Evolutionary conservation across 1,284 basidiomycete species (phyloP).

Genomic region (Malassezia furfur): DNA sequence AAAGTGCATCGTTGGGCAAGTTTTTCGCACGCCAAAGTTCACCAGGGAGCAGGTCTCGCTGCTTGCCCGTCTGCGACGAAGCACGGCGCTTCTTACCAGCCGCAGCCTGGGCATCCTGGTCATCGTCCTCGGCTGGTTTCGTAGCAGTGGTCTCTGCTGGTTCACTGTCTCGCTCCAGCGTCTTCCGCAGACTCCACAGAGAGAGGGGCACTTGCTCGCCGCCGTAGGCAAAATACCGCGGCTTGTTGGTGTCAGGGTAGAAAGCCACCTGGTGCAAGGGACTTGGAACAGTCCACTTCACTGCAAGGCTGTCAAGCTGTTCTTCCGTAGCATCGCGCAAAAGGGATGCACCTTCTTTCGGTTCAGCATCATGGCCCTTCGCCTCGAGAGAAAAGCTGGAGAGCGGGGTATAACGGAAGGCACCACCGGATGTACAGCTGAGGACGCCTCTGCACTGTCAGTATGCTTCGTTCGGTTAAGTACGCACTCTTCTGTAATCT

Average conservation of each 20-base stretch:
- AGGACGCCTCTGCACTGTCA: slow-evolving; percentile 2
- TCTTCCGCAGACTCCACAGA: slow-evolving; percentile 3
- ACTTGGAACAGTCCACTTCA: slow-evolving; percentile 7
- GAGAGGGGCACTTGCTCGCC: slow-evolving; percentile 16
- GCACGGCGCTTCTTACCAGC: slow-evolving; percentile 5
- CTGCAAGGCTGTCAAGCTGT: not conserved
- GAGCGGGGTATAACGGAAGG: slow-evolving; percentile 9
- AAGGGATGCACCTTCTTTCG: not conserved
- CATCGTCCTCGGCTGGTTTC: not conserved
- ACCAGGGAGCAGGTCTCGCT: not conserved
- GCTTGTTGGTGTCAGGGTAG: not conserved
- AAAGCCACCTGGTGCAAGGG: slow-evolving; percentile 15
- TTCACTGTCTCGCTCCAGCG: not conserved
- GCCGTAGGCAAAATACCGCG: slow-evolving; percentile 12
- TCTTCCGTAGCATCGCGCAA: not conserved
- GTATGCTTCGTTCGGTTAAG: not conserved
- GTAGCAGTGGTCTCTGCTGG: not conserved
- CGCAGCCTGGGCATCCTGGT: not conserved
- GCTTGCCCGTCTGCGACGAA: not conserved
- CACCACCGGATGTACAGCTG: slow-evolving; percentile 12
- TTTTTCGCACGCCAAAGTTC: slow-evolving; percentile 19
- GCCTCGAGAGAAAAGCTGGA: not conserved
- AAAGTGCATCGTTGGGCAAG: slow-evolving; percentile 14
- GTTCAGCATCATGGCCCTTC: not conserved
- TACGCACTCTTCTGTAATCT: slow-evolving; percentile 5